A percentile compares a stretch with the other conserved stretches of the same genome.
Conservation (phyloP, 352 stramenopile genomes). For the Pythium periplocum region DNA sequence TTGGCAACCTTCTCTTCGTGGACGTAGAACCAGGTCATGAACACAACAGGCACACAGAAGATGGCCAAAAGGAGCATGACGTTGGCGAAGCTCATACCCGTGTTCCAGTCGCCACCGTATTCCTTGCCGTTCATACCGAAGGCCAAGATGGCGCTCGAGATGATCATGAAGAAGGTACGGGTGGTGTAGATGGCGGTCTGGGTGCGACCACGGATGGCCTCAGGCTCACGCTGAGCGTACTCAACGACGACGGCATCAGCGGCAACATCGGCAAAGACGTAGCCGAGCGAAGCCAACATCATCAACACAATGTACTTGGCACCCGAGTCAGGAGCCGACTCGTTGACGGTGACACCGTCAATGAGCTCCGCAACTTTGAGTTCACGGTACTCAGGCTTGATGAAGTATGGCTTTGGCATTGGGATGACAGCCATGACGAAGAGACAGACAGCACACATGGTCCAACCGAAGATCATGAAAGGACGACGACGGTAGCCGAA, state of each 20-base stretch:
- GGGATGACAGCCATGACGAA: slow-evolving; percentile 21
- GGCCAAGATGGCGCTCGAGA: slow-evolving; percentile 13
- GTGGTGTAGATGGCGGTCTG: slow-evolving; percentile 21
- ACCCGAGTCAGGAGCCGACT: slow-evolving; percentile 12
- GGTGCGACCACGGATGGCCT: slow-evolving; percentile 19
- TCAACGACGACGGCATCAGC: slow-evolving; percentile 29
- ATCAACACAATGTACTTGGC: slow-evolving; percentile 25
- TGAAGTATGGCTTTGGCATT: slow-evolving; percentile 21
- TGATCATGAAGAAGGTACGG: slow-evolving; percentile 20
- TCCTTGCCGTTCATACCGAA: slow-evolving; percentile 22
- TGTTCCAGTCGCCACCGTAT: slow-evolving; percentile 23
- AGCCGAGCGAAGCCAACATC: slow-evolving; percentile 25
- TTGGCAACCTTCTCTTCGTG: slow-evolving; percentile 22
- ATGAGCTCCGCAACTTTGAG: slow-evolving; percentile 3
- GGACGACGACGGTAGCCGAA: slow-evolving; percentile 30
- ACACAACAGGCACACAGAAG: slow-evolving; percentile 21
- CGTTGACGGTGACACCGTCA: slow-evolving; percentile 5
- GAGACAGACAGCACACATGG: slow-evolving; percentile 13
- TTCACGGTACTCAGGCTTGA: slow-evolving; percentile 11
- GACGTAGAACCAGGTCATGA: slow-evolving; percentile 28
- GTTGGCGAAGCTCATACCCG: slow-evolving; percentile 15
- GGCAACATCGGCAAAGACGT: slow-evolving; percentile 27
- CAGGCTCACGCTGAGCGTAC: slow-evolving; percentile 19
- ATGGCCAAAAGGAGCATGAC: slow-evolving; percentile 22
- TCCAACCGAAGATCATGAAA: slow-evolving; percentile 35